Base-by-base conservation (phyloP, 495 filamentous ascomycete genomes). In the Hypoxylon trugodes region DNA sequence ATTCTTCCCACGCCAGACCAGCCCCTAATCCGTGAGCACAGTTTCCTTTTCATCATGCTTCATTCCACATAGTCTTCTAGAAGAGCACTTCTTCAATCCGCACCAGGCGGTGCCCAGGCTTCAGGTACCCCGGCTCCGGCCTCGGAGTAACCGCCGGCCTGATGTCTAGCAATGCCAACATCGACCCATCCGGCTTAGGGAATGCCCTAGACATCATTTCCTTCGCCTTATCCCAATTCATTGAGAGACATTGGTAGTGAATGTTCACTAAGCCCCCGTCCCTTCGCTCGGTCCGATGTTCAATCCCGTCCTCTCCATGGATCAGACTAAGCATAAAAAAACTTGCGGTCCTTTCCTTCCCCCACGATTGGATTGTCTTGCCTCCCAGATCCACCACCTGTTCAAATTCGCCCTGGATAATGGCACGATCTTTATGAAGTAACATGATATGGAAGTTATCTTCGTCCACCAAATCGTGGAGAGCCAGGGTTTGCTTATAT, bases 191-290 rank as follows among this genome's bases (percentile, higher is more conserved):
- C 0, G 4, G 8, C 8, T 4, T 26, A 2, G 25, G 25, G 2
- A 32, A 54, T 6, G 30, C 7, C 18, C 43, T 54, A 2, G 8
- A 9, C 35, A 54, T 33, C 5, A 42, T 4, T 10, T 30, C 15
- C 15, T 43, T 38, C 1, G 50, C 50, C 38, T 54, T 35, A 13
- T 8, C 15, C 50, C 38, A 43, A 22, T 54, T 38, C 50, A 54
- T 54, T 3, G 50, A 26, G 3, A 54, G n/a, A 7, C 33, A 43
- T 4, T 43, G 9, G 26, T 33, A 33, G 15, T 30, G 6, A 13
- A 42, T 24, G 13, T 54, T 24, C 9, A 54, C 38, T 1, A 54
- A 16, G 15, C 37, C 24, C 2, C 50, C 50, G 3, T 32, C 33
- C 19, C 48, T 16, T 4, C 16, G 7, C 8, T 50, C 22, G 28